A percentile compares a stretch with the other conserved stretches of the same genome.
Conservation (phyloP, 106 monocot species). For the Allium fistulosum region DNA sequence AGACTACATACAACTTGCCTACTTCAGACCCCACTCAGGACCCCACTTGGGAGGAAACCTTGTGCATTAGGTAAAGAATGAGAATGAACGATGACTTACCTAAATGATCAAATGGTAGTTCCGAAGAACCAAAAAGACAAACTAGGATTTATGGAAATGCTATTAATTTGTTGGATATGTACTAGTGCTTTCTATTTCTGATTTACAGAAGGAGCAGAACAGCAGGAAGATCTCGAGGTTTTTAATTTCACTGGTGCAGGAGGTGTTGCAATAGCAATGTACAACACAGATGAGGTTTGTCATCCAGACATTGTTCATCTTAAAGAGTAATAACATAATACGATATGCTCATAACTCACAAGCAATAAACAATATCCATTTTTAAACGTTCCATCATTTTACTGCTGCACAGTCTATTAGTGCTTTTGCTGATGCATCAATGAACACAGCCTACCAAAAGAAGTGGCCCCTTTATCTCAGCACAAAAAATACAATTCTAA, state of each 20-base stretch:
- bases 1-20: too few relatives aligned
- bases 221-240: constrained; percentile 67
- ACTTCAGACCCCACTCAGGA: too few relatives aligned
- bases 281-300: constrained; percentile 92
- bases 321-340: too few relatives aligned
- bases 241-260: constrained; percentile 85
- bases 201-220: constrained; percentile 71
- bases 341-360: too few relatives aligned
- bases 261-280: constrained; percentile 89
- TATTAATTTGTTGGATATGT: background rate
- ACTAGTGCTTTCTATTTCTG: constrained; percentile 1
- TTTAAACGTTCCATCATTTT: background rate
- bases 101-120: too few relatives aligned
- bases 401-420: constrained; percentile 57
- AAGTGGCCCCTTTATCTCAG: constrained; percentile 98
- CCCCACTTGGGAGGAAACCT: too few relatives aligned
- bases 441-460: constrained; percentile 83
- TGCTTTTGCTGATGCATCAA: constrained; percentile 89
- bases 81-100: too few relatives aligned
- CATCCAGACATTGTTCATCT: background rate
- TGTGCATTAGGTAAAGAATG: too few relatives aligned
- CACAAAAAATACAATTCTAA: constrained; percentile 97
- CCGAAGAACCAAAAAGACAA: too few relatives aligned
- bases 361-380: too few relatives aligned
- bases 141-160: too few relatives aligned